A percentile compares a stretch with the other conserved stretches of the same genome.
Evolutionary conservation across 768 basidiomycete species (phyloP).

Genomic region (Leccinum variicolor): DNA sequence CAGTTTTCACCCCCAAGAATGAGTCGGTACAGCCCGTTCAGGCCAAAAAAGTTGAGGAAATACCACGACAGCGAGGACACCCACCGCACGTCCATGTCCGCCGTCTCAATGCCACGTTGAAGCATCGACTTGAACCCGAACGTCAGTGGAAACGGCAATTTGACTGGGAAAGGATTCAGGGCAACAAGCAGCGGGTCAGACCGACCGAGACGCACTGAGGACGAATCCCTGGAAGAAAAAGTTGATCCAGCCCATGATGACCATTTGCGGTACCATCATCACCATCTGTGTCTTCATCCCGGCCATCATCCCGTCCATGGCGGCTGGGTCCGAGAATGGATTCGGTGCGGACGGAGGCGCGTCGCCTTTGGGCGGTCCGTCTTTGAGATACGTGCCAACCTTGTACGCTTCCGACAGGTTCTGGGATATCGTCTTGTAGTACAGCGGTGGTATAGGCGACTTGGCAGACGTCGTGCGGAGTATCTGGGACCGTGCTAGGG

Average conservation of each 20-base stretch:
- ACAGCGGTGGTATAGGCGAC: conserved; percentile 74
- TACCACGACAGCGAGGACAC: conserved; percentile 99
- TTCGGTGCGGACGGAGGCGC: conserved; percentile 62
- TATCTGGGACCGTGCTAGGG: conserved; percentile 77
- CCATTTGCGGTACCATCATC: conserved; percentile 98
- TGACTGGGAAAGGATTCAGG: conserved; percentile 54
- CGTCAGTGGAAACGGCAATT: conserved; percentile 94
- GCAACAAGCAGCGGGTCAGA: not conserved
- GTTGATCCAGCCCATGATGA: conserved; percentile 99
- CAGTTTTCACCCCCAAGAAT: conserved; percentile 89
- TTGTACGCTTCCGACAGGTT: conserved; percentile 69
- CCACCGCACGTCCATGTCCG: conserved; percentile 98
- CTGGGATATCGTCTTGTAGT: conserved; percentile 73
- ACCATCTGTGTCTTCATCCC: conserved; percentile 99
- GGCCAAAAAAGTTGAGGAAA: conserved; percentile 97
- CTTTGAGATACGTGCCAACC: conserved; percentile 82
- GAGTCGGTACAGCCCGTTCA: conserved; percentile 93
- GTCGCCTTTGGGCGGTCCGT: conserved; percentile 69
- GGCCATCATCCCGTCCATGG: conserved; percentile 98
- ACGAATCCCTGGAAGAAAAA: conserved; percentile 99
- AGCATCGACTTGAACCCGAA: conserved; percentile 98
- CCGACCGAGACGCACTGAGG: conserved; percentile 64
- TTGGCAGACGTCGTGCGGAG: conserved; percentile 76
- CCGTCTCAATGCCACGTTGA: conserved; percentile 91
- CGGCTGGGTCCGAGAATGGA: conserved; percentile 82